Conservation (phyloP, 2,329 filamentous ascomycete species). For the Pseudocercospora cruenta region DNA sequence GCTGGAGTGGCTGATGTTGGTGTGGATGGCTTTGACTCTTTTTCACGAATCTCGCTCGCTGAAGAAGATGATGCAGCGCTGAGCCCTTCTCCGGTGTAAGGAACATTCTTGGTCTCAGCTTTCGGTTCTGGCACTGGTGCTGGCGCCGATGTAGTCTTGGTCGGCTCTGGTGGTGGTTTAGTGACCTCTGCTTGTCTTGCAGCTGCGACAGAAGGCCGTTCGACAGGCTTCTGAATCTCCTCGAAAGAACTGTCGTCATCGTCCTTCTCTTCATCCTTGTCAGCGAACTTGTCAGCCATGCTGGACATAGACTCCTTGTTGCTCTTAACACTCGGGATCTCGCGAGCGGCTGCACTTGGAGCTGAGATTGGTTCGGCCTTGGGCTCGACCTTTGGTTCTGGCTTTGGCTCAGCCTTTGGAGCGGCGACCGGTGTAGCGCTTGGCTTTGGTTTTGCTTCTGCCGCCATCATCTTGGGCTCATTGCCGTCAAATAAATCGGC, state of each 20-base stretch:
- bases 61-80: constrained; percentile 26
- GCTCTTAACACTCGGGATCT: constrained; percentile 72
- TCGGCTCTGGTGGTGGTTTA: constrained; percentile 20
- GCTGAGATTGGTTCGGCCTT: constrained; percentile 54
- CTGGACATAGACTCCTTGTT: constrained; percentile 85
- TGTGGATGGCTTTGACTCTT: constrained; percentile 18
- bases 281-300: constrained; percentile 84
- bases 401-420: constrained; percentile 45
- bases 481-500: constrained; percentile 88
- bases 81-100: constrained; percentile 23
- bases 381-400: constrained; percentile 49
- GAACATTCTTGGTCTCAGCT: constrained; percentile 23
- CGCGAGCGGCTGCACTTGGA: constrained; percentile 47
- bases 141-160: constrained; percentile 21
- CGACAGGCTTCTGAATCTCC: constrained; percentile 75
- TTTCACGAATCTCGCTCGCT: constrained; percentile 37
- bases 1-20: constrained; percentile 28
- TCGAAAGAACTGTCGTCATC: constrained; percentile 80
- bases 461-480: constrained; percentile 74
- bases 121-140: constrained; percentile 19
- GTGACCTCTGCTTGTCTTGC: constrained; percentile 29
- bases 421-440: constrained; percentile 39
- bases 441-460: constrained; percentile 64
- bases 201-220: constrained; percentile 54
- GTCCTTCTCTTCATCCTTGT: constrained; percentile 65